Conservation (phyloP, 306 rosid genomes). For the Cotoneaster glaucophyllus region DNA sequence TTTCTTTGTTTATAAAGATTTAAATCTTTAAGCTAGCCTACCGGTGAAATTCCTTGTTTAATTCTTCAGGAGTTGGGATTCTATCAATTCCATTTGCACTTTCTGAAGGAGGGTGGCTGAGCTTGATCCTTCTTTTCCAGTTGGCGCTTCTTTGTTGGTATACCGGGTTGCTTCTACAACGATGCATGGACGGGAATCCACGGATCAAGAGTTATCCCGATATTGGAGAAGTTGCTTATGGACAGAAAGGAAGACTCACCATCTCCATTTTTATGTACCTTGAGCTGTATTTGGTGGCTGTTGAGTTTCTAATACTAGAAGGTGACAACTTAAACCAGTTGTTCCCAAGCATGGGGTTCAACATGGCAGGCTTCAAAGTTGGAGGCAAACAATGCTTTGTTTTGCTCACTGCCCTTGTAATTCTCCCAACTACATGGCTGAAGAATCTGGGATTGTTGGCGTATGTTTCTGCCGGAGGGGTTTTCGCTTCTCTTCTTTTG, state of each 20-base stretch:
- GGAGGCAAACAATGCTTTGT: constrained; percentile 40
- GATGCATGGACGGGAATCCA: constrained; percentile 48
- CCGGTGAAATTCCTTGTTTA: not conserved
- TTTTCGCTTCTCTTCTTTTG: constrained; percentile 42
- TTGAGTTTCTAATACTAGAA: constrained; percentile 57
- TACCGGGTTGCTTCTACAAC: constrained; percentile 50
- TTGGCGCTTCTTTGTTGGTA: constrained; percentile 54
- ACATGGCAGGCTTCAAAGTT: constrained; percentile 23
- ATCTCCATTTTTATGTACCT: constrained; percentile 41
- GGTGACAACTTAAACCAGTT: constrained; percentile 58
- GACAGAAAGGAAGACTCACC: constrained; percentile 39
- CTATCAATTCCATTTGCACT: constrained; percentile 72
- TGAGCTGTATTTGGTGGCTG: constrained; percentile 44
- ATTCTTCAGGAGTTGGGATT: constrained; percentile 56
- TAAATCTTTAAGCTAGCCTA: too few relatives aligned
- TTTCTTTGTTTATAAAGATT: too few relatives aligned
- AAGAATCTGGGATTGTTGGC: constrained; percentile 47
- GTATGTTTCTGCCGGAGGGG: constrained; percentile 60
- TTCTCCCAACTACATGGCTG: constrained; percentile 69
- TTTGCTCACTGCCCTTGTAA: constrained; percentile 34
- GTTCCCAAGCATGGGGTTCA: constrained; percentile 40
- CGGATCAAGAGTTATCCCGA: constrained; percentile 44
- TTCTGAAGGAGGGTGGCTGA: constrained; percentile 74
- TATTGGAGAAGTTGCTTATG: constrained; percentile 60
- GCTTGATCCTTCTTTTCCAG: constrained; percentile 34